Conservation (phyloP, 345 rosid genomes). For the Capsella bursapastoris region DNA sequence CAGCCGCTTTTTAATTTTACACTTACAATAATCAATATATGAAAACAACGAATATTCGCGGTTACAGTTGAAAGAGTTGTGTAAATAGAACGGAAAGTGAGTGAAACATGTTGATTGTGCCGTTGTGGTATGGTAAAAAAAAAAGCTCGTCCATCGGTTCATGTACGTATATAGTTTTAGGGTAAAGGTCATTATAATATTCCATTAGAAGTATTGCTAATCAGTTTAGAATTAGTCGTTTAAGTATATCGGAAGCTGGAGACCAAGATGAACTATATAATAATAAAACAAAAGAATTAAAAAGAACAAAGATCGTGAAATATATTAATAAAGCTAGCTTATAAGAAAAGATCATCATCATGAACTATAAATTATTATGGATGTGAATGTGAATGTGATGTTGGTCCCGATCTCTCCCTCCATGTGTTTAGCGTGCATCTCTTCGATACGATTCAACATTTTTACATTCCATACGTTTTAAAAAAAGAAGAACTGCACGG, state of each 20-base stretch:
- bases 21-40: neutral
- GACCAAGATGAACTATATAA: neutral
- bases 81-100: neutral
- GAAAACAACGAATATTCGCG: neutral
- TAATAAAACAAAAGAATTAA: neutral
- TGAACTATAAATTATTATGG: neutral
- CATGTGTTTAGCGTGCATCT: constrained; percentile 33
- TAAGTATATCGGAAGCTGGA: neutral
- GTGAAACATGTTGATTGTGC: neutral
- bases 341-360: constrained; percentile 8
- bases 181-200: neutral
- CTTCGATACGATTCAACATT: neutral
- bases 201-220: neutral
- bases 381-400: neutral
- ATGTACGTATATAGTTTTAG: neutral
- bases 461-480: neutral
- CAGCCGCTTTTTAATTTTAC: neutral
- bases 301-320: neutral
- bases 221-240: neutral
- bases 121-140: neutral
- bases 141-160: neutral
- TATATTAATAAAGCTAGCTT: neutral
- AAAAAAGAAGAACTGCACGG: neutral
- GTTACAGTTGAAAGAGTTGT: neutral
- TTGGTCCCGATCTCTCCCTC: constrained; percentile 24